Conservation (phyloP, 1,284 basidiomycete species). For the Microbotryomycetes sp. region DNA sequence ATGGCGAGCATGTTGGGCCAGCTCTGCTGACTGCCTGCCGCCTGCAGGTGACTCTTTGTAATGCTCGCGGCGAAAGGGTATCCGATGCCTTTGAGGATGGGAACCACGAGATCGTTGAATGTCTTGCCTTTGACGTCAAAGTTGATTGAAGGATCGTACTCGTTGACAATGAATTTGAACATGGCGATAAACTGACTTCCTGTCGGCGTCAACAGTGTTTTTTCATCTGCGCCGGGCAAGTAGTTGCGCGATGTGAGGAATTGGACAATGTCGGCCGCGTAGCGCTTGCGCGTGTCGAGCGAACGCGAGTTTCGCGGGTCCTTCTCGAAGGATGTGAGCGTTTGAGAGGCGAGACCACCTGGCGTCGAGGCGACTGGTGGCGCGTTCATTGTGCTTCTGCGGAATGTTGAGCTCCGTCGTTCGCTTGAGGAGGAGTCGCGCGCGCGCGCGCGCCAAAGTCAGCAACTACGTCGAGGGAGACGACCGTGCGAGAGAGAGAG, state of each 20-base stretch:
- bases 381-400: constrained; percentile 13
- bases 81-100: constrained; percentile 24
- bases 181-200: constrained; percentile 35
- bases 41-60: constrained; percentile 36
- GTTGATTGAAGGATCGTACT: constrained; percentile 28
- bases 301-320: constrained; percentile 21
- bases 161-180: constrained; percentile 34
- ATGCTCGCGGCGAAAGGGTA: constrained; percentile 36
- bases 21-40: constrained; percentile 34
- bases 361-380: constrained; percentile 4
- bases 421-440: constrained; percentile 3
- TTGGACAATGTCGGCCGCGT: constrained; percentile 20
- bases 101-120: constrained; percentile 34
- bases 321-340: not conserved
- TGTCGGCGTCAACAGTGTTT: constrained; percentile 34
- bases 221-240: constrained; percentile 2
- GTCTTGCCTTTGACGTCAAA: constrained; percentile 26
- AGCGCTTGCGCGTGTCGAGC: constrained; percentile 8
- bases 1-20: constrained; percentile 39
- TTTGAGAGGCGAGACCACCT: constrained; percentile 10
- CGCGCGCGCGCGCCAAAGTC: too few species aligned
- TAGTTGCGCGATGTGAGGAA: constrained; percentile 17
- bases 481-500: too few species aligned
- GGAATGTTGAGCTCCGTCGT: constrained; percentile 23
- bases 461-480: too few species aligned